Evolutionary conservation across 805 yeast species (phyloP), one percentile per base, ranked within the genome.

Genomic region (Lachancea waltii): DNA sequence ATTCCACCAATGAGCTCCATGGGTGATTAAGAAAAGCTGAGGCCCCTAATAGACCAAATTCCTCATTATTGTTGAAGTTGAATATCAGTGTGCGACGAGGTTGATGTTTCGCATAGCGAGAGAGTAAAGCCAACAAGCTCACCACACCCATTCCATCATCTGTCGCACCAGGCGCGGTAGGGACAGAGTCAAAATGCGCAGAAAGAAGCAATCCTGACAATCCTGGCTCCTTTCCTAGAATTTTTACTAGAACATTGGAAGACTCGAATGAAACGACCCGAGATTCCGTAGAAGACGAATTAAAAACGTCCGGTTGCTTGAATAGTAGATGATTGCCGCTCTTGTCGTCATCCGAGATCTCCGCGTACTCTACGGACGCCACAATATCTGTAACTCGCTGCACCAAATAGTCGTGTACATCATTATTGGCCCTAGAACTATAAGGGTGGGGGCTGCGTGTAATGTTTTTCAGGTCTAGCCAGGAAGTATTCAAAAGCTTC

Each of bases 101-200:
- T 45, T 72, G 80, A 8, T 58, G 43, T 2, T 58, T 53, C 1
- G 60, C 47, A 47, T 65, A 73, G 49, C 75, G 62, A 28, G 76
- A 69, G 42, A 87, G 62, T 3, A 84, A 64, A 1, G 87, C 94
- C 33, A 87, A 62, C 69, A 87, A 65, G 7, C 92, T 72, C 1
- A 87, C 95, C 43, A 85, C 69, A 7, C 96, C 96, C 65, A 79
- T 78, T 1, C 96, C 96, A 54, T 86, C 95, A 57, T 89, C 97
- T 2, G 96, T 89, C 2, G 92, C 77, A 21, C 97, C 97, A 49
- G 67, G 77, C 4, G 86, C 78, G 2, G 94, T 76, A 15, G 95
- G 94, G 6, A 87, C 96, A 6, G 90, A 77, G 62, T 87, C 97
- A 51, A 67, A 89, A 63, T 89, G 97, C 4, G 96, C 87, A 49